Base-by-base conservation (phyloP, 441 rosid genomes). In the Manihot esculenta region DNA sequence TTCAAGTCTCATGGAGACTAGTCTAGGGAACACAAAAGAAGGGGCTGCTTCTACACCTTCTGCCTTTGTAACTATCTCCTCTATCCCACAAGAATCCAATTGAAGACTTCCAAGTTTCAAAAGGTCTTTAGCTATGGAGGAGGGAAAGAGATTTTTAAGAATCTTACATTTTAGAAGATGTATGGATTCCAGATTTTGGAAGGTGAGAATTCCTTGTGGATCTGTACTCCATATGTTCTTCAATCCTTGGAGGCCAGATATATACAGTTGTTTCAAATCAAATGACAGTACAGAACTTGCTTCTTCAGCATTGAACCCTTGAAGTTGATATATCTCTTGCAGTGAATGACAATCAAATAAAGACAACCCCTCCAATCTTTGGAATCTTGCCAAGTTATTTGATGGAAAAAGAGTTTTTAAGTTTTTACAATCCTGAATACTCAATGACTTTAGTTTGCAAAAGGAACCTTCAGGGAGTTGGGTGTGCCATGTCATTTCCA, bases 211-310 rank as follows among this genome's bases (percentile, higher is more conserved):
- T 60, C 71, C 73, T 54, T n/a, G 50, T 17, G 73, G 79, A 66
- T 77, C 73, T 21, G 70, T 41, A 50, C 33, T 70, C 81, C 78
- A 77, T 17, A 80, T 35, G 35, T 51, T 56, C 62, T 66, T 78
- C 74, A 81, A 44, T 42, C 69, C 24, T 6, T 57, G 66, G 17
- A 81, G 62, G 11, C 6, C 3, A 13, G 0, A 2, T 26, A 71
- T 0, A 3, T 9, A 0, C 53, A 71, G 41, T 6, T 51, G 17
- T 51, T 61, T 51, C 44, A 62, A 50, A 10, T 33, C 47, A 53
- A 62, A 41, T 13, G 61, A 42, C 45, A 42, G 3, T 1, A 10
- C 45, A 14, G 8, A 5, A 27, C 62, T 56, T 27, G 7, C 24
- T 27, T 3, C 33, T 11, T n/a, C 11, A 53, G 23, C 24, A 53